A percentile compares a stretch with the other conserved stretches of the same genome.
Evolutionary conservation across 805 yeast species (phyloP).

Genomic region (Myxozyma lipomycoides): DNA sequence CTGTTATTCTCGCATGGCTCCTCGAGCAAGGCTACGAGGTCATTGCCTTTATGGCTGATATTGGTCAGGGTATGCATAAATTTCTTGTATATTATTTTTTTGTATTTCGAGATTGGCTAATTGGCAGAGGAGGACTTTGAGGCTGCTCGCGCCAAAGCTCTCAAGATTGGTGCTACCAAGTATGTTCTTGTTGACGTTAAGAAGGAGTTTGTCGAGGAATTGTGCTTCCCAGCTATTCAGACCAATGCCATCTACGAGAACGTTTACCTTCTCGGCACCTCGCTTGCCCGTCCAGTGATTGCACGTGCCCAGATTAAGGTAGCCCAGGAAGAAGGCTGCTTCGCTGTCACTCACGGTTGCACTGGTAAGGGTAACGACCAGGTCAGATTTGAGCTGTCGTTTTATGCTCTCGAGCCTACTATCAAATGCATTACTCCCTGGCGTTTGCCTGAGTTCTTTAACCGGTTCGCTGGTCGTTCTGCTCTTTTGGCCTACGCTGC

Average conservation of each 20-base stretch:
- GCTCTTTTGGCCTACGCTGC: slow-evolving; percentile 93
- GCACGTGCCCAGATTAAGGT: slow-evolving; percentile 97
- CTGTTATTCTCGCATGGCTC: slow-evolving; percentile 96
- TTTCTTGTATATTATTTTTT: not conserved
- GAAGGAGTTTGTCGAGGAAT: slow-evolving; percentile 88
- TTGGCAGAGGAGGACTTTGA: slow-evolving; percentile 86
- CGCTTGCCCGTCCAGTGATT: slow-evolving; percentile 97
- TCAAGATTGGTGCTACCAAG: slow-evolving; percentile 95
- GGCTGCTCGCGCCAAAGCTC: slow-evolving; percentile 93
- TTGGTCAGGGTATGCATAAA: slow-evolving; percentile 65
- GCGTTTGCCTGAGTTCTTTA: slow-evolving; percentile 94
- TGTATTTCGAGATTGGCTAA: not conserved
- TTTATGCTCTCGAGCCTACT: slow-evolving; percentile 97
- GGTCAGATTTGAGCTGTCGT: slow-evolving; percentile 94
- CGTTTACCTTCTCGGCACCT: slow-evolving; percentile 93
- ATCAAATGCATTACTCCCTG: slow-evolving; percentile 97
- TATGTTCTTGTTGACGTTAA: slow-evolving; percentile 92
- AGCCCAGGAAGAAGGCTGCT: slow-evolving; percentile 96
- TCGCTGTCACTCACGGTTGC: slow-evolving; percentile 98
- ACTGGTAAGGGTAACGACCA: slow-evolving; percentile 99
- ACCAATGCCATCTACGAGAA: slow-evolving; percentile 97
- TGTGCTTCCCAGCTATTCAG: slow-evolving; percentile 91
- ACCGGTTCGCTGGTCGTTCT: slow-evolving; percentile 96
- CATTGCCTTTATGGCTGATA: slow-evolving; percentile 95
- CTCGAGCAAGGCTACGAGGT: slow-evolving; percentile 97